phyloP scores from a whole-genome alignment of 192 early-diverging fungal genomes.

The Coemansia sp. region DNA sequence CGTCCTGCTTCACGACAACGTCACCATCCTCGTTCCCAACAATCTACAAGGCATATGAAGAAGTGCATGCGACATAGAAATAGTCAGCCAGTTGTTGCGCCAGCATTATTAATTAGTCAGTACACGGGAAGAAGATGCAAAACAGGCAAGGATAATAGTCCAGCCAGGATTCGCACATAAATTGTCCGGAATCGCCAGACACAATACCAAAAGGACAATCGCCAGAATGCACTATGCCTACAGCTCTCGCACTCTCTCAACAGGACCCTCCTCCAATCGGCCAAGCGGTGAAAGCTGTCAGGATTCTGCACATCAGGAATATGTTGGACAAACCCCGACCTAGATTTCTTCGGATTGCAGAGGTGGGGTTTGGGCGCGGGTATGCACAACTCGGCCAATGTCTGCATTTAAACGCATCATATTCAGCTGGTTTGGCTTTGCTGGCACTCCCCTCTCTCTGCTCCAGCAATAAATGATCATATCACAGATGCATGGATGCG shows the following conservation, averaged over 20 bases:
- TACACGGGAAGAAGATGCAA: neutral
- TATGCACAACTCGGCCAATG: neutral
- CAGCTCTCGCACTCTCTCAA: neutral
- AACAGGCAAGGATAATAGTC: neutral
- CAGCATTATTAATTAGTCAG: neutral
- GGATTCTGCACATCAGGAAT: neutral
- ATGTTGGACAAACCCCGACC: neutral
- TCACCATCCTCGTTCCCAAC: slow-evolving; percentile 54
- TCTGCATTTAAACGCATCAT: neutral
- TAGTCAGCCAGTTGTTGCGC: neutral
- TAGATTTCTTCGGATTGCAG: neutral
- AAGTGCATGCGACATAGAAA: neutral
- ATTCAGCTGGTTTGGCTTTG: neutral
- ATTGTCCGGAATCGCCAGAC: neutral
- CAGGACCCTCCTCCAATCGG: too few species aligned
- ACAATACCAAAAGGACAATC: neutral
- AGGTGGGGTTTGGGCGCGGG: neutral
- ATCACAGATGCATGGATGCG: slow-evolving; percentile 12
- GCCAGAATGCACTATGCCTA: neutral
- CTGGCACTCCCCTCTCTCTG: neutral
- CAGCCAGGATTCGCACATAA: neutral
- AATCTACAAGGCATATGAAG: slow-evolving; percentile 23
- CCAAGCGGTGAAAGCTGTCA: too few species aligned
- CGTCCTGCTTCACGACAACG: slow-evolving; percentile 48
- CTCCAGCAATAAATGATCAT: neutral